These are phyloP conservation scores for Sporisorium sorghi DNA, from an alignment of 1,284 basidiomycete genomes.

Conservation along the genomic window DNA sequence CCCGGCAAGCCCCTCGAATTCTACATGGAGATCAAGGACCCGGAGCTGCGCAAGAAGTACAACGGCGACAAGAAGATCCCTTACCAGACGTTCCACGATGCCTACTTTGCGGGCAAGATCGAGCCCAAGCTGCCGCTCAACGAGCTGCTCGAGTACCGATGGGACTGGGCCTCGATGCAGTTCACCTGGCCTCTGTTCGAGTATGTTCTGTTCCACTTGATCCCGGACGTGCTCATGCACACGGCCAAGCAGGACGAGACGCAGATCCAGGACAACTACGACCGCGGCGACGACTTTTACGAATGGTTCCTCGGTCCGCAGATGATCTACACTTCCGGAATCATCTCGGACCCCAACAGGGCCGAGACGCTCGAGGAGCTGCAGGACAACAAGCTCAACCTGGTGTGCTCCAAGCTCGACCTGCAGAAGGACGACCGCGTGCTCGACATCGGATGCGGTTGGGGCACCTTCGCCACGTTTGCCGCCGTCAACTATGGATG, in stretches of 20 bases:
- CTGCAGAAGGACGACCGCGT: constrained; percentile 84
- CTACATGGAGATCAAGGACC: constrained; percentile 91
- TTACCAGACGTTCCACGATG: constrained; percentile 97
- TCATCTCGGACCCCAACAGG: constrained; percentile 80
- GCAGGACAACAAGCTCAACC: constrained; percentile 96
- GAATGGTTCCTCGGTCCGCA: constrained; percentile 91
- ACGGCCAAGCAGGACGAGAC: constrained; percentile 90
- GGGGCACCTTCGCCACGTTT: constrained; percentile 94
- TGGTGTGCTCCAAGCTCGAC: constrained; percentile 94
- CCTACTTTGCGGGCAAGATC: constrained; percentile 95
- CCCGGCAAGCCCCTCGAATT: constrained; percentile 80
- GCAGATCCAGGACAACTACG: constrained; percentile 96
- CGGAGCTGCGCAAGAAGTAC: constrained; percentile 82
- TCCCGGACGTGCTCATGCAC: constrained; percentile 94
- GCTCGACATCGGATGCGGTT: constrained; percentile 95
- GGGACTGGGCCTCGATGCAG: constrained; percentile 93
- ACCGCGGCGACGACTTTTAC: constrained; percentile 75
- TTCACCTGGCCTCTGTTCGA: constrained; percentile 87
- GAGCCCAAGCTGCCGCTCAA: constrained; percentile 96
- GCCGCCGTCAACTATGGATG: constrained; percentile 97
- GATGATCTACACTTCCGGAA: constrained; percentile 97
- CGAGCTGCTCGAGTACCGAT: constrained; percentile 90
- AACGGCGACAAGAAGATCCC: constrained; percentile 86
- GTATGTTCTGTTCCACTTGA: constrained; percentile 87
- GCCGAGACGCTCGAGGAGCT: constrained; percentile 92